These are phyloP conservation scores for Rhodotorula sp. DNA, from an alignment of 1,284 basidiomycete genomes.

Conservation along the genomic window DNA sequence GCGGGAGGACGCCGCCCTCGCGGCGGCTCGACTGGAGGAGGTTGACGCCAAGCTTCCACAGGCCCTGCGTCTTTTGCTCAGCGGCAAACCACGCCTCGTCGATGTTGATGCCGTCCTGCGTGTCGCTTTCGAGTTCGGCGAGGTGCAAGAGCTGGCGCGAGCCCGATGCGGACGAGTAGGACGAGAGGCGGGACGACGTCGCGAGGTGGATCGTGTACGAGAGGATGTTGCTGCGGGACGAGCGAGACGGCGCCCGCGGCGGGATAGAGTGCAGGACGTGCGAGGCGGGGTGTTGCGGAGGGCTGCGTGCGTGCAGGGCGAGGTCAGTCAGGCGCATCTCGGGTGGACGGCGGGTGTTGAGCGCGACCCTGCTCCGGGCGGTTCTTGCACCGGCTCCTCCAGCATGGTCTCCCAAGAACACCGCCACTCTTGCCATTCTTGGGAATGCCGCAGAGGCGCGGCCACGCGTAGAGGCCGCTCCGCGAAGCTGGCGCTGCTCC, in stretches of 20 bases:
- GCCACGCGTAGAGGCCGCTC: background rate
- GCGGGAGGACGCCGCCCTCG: slow-evolving; percentile 16
- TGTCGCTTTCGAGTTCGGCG: slow-evolving; percentile 29
- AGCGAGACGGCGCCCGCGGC: slow-evolving; percentile 40
- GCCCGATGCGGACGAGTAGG: slow-evolving; percentile 28
- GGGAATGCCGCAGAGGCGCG: too few species aligned
- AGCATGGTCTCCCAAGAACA: too few species aligned
- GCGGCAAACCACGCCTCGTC: slow-evolving; percentile 32
- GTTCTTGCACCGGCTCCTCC: background rate
- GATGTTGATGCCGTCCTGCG: slow-evolving; percentile 16
- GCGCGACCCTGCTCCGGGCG: background rate
- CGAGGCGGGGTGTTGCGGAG: slow-evolving; percentile 42
- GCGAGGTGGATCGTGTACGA: slow-evolving; percentile 43
- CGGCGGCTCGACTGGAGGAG: slow-evolving; percentile 21
- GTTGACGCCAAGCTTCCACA: slow-evolving; percentile 37
- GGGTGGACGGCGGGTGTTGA: background rate
- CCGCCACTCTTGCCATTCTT: too few species aligned
- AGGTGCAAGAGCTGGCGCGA: slow-evolving; percentile 30
- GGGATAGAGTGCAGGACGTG: slow-evolving; percentile 42
- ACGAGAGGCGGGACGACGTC: slow-evolving; percentile 35
- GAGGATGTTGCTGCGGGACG: slow-evolving; percentile 43
- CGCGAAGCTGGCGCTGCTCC: background rate
- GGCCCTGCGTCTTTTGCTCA: slow-evolving; percentile 39
- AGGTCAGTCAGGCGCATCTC: background rate
- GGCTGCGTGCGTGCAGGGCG: slow-evolving; percentile 2